Conservation (phyloP, 345 rosid genomes). For the Aurinia saxatilis region DNA sequence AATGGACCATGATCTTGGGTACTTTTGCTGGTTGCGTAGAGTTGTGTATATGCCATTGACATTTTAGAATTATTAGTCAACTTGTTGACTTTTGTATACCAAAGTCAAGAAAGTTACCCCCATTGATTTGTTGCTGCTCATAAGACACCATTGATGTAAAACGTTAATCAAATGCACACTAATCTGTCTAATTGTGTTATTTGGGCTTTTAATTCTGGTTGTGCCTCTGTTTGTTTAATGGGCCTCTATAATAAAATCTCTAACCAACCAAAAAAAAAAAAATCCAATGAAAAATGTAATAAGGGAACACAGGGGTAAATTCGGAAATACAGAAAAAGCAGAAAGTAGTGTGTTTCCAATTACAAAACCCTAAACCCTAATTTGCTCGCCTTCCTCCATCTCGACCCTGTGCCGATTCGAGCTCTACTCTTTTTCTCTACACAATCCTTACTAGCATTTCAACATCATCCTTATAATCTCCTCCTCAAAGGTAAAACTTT, state of each 20-base stretch:
- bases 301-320: slow-evolving; percentile 2
- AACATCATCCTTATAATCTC: neutral
- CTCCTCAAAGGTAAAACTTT: neutral
- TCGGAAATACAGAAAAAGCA: neutral
- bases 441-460: neutral
- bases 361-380: slow-evolving; percentile 27
- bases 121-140: no score
- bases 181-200: no score
- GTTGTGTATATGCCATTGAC: slow-evolving; percentile 26
- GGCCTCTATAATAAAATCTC: no score
- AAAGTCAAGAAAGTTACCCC: no score
- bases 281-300: no score
- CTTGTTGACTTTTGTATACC: slow-evolving; percentile 7
- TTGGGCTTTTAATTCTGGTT: no score
- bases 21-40: slow-evolving; percentile 20
- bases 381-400: neutral
- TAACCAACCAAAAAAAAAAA: no score
- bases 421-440: neutral
- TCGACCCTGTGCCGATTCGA: slow-evolving; percentile 5
- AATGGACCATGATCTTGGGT: slow-evolving; percentile 23
- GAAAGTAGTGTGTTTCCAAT: neutral
- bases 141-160: no score
- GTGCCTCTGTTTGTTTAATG: no score
- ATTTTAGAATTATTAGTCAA: slow-evolving; percentile 18
- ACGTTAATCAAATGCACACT: no score